Base-by-base conservation (phyloP, 2,329 filamentous ascomycete species). In the Xylaria hypoxylon region DNA sequence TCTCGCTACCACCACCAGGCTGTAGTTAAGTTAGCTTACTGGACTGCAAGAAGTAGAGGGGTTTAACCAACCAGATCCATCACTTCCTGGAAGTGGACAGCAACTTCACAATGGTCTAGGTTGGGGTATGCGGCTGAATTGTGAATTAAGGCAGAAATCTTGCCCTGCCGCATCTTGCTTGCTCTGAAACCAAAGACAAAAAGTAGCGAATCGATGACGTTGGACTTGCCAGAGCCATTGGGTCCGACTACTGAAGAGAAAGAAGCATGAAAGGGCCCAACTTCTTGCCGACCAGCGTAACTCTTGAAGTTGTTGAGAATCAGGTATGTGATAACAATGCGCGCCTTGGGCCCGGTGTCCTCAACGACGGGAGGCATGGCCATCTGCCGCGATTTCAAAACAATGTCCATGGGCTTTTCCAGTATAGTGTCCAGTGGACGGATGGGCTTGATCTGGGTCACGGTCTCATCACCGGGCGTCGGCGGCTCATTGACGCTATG, bases 171-270 rank as follows among this genome's bases (percentile, higher is more conserved):
- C 96, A 99, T 99, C 82, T 99, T 99, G 85, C 95, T 98, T 47
- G 96, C 96, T 67, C 96, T 90, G 83, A 99, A 99, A 60, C 96
- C 96, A 77, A 99, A 99, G n/a, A 99, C 96, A 76, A 99, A 99
- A 0, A 99, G 87, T 31, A 99, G 83, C 2, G 96, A 97, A 80
- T 99, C 96, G 77, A 99, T 99, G 69, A 99, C 96, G 74, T 99
- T 99, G 24, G 96, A 98, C 79, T 99, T 99, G 65, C 96, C 96
- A 10, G 96, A 99, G 68, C 96, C 96, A 78, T 99, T 99, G 56
- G 96, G 96, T 0, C 96, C 96, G 10, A 99, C 96, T 2, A 99
- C 96, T 0, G 96, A 97, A 1, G 96, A 97, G 81, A 99, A 99
- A 0, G 96, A 99, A 1, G 93, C 87, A 78, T 99, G 96, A 78